These are phyloP conservation scores for Solanum okadae DNA, from an alignment of 257 asterid species.

Conservation along the genomic window DNA sequence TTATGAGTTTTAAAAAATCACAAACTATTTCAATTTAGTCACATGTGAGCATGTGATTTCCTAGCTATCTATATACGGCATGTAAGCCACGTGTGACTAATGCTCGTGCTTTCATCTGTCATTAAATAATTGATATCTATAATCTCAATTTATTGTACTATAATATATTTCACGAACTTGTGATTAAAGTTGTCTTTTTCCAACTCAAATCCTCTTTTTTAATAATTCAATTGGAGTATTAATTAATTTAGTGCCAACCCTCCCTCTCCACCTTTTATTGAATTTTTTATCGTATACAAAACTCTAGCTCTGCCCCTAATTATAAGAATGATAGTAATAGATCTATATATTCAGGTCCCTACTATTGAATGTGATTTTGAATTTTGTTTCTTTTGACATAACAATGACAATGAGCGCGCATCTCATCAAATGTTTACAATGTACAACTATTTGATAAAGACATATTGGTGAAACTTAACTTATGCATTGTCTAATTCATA, in stretches of 20 bases:
- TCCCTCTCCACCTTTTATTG: neutral
- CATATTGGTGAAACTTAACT: neutral
- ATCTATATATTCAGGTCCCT: neutral
- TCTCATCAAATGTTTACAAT: neutral
- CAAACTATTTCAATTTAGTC: conserved; percentile 10
- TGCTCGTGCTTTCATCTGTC: conserved; percentile 22
- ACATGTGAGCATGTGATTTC: conserved; percentile 48
- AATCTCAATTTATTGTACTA: neutral
- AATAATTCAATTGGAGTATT: neutral
- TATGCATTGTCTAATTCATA: neutral
- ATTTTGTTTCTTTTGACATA: neutral
- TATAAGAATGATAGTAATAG: neutral
- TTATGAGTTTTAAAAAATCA: neutral
- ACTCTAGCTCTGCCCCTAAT: neutral
- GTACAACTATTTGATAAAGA: neutral
- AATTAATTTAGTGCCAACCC: neutral
- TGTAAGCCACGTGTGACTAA: conserved; percentile 44
- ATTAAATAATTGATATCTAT: conserved; percentile 4
- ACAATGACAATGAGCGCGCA: neutral
- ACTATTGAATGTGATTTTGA: neutral
- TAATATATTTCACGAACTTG: neutral
- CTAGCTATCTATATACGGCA: conserved; percentile 17
- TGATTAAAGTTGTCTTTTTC: conserved; percentile 1
- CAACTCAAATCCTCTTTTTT: neutral
- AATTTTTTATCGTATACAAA: neutral